Percentiles rank a stretch among this genome's conserved stretches.
phyloP scores from a whole-genome alignment of 106 monocot genomes.

The Acorus gramineus region DNA sequence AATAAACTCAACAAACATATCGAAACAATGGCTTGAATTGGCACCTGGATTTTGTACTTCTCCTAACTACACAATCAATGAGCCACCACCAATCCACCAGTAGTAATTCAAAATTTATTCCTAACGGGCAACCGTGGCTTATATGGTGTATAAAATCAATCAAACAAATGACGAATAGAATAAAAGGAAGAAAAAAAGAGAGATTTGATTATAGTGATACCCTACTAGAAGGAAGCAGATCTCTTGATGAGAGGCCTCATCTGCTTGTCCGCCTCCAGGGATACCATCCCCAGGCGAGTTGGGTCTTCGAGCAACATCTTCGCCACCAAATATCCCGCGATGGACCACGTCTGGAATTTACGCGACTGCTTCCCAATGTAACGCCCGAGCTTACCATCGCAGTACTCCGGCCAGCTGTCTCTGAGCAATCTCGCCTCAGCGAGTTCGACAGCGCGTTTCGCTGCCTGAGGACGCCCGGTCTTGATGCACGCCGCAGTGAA shows the following conservation, averaged over 20 bases:
- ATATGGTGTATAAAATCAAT: too few species aligned
- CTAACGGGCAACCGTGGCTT: too few species aligned
- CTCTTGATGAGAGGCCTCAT: slow-evolving; percentile 8
- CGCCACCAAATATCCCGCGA: slow-evolving; percentile 14
- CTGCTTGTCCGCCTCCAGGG: slow-evolving; percentile 12
- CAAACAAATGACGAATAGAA: too few species aligned
- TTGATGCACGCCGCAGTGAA: slow-evolving; percentile 14
- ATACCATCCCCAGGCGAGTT: slow-evolving; percentile 5
- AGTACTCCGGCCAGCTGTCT: neutral
- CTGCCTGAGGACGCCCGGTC: slow-evolving; percentile 12
- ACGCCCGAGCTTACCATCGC: too few species aligned
- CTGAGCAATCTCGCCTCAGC: slow-evolving; percentile 4
- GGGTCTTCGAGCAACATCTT: slow-evolving; percentile 20
- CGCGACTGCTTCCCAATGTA: slow-evolving; percentile 12
- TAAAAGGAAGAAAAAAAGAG: too few species aligned
- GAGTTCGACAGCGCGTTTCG: slow-evolving; percentile 12
- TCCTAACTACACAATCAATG: too few species aligned
- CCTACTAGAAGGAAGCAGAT: slow-evolving; percentile 2
- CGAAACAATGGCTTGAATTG: too few species aligned
- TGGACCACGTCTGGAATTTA: slow-evolving; percentile 13
- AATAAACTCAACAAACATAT: too few species aligned
- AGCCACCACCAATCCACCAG: too few species aligned
- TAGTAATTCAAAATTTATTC: too few species aligned
- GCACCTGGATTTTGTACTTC: too few species aligned
- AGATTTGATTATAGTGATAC: too few species aligned